phyloP scores from a whole-genome alignment of 306 rosid genomes.

The Prunus padus region DNA sequence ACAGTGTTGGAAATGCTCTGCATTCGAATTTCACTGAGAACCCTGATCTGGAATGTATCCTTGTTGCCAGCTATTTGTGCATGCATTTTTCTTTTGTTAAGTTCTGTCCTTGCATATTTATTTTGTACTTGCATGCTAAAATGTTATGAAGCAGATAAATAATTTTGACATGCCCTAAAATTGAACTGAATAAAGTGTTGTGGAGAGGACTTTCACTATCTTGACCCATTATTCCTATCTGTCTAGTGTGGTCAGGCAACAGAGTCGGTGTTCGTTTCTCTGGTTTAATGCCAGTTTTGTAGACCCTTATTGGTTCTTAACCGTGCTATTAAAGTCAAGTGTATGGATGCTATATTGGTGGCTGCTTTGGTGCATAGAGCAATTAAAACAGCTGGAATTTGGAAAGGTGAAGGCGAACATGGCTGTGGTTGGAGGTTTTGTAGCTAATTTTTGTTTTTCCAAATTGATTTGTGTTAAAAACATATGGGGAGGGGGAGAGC shows the following conservation, averaged over 20 bases:
- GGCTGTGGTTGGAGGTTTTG: background rate
- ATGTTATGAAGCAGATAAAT: background rate
- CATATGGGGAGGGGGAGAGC: background rate
- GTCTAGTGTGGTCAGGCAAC: background rate
- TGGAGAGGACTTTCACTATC: background rate
- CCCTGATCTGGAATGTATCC: slow-evolving; percentile 96
- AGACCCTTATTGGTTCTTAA: background rate
- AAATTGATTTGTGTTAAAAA: background rate
- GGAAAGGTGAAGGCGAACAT: background rate
- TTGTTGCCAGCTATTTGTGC: slow-evolving; percentile 30
- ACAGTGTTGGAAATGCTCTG: slow-evolving; percentile 91
- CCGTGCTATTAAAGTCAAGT: background rate
- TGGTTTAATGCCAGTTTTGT: background rate
- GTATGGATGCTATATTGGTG: background rate
- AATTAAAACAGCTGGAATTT: background rate
- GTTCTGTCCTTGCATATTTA: slow-evolving; percentile 20
- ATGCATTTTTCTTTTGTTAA: background rate
- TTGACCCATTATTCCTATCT: background rate
- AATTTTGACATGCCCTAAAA: background rate
- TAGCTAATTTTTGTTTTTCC: background rate
- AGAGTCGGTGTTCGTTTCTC: background rate
- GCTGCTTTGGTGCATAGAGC: background rate
- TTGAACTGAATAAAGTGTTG: background rate
- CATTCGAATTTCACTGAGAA: slow-evolving; percentile 91
- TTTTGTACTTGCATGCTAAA: background rate